Evolutionary conservation across 257 asterid genomes (phyloP).

Genomic region (Fraxinus anomala): DNA sequence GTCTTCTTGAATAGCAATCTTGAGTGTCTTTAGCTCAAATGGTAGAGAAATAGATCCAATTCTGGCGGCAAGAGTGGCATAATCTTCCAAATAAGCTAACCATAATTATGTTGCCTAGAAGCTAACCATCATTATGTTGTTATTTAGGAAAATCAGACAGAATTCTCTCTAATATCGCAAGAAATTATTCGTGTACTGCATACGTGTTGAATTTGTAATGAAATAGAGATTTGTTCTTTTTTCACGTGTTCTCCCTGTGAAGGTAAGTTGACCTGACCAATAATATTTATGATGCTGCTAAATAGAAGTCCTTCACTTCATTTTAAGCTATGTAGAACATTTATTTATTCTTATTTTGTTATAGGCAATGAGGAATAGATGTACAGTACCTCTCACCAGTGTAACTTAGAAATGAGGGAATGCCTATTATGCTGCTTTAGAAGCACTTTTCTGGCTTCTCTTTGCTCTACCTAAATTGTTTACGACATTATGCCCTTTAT

Average conservation of each 20-base stretch:
- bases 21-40: too few relatives aligned
- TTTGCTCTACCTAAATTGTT: neutral
- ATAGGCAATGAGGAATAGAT: slow-evolving; percentile 69
- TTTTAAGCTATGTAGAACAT: slow-evolving; percentile 10
- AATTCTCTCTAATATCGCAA: neutral
- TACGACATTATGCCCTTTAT: too few relatives aligned
- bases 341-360: slow-evolving; percentile 18
- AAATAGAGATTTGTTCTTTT: neutral
- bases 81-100: too few relatives aligned
- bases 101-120: neutral
- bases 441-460: neutral
- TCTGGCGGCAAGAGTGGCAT: too few relatives aligned
- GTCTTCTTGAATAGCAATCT: too few relatives aligned
- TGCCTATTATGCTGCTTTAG: neutral
- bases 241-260: neutral
- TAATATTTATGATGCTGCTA: slow-evolving; percentile 8
- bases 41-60: too few relatives aligned
- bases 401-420: slow-evolving; percentile 28
- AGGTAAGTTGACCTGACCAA: slow-evolving; percentile 9
- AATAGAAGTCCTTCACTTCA: slow-evolving; percentile 4
- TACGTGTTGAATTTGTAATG: neutral
- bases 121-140: neutral
- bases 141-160: neutral
- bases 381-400: slow-evolving; percentile 59
- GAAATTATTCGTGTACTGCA: neutral